Base-by-base conservation (phyloP, 768 basidiomycete species). In the Panaeolus cyanescens region DNA sequence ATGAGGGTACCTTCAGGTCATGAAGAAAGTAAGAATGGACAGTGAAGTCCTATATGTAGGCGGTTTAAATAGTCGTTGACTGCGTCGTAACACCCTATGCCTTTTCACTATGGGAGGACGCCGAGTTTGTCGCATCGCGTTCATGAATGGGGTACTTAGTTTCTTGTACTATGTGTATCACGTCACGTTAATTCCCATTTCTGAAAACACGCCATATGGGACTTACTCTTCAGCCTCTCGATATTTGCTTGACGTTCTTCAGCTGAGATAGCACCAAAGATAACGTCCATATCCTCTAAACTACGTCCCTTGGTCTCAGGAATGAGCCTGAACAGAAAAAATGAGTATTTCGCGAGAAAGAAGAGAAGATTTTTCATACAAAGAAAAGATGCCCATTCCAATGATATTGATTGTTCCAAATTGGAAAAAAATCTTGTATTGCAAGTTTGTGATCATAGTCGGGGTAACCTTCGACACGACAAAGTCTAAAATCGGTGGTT, bases 391-490 rank as follows among this genome's bases (percentile, higher is more conserved):
- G 30, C 77, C 86, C 87, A 91, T 89, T 19, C 82, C 91, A 31
- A 78, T 84, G 39, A 92, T 78, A 73, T 93, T 91, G 72, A 93
- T 82, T 25, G 90, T 77, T 1, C 78, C 91, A 69, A 92, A 92
- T 81, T 90, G 84, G 67, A 92, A 73, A 77, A 92, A 92, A 56
- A 92, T 77, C 74, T 92, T 91, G 74, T 83, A 92, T 0, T 88
- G 87, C 8, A 92, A 74, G 58, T 80, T 74, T 0, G 83, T 80
- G 32, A 83, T 83, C 64, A 92, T 77, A 25, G 80, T 79, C 2
- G 88, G 91, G 8, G 90, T 91, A 39, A 86, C 80, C 74, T 90
- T 91, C 3, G 89, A 80, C n/a, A 93, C 80, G 57, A 88, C 85
- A 64, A 91, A 92, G 72, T 90, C 89, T 89, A 60, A 13, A 19